phyloP scores from a whole-genome alignment of 2,329 filamentous ascomycete species.

The Curvularia sp. region DNA sequence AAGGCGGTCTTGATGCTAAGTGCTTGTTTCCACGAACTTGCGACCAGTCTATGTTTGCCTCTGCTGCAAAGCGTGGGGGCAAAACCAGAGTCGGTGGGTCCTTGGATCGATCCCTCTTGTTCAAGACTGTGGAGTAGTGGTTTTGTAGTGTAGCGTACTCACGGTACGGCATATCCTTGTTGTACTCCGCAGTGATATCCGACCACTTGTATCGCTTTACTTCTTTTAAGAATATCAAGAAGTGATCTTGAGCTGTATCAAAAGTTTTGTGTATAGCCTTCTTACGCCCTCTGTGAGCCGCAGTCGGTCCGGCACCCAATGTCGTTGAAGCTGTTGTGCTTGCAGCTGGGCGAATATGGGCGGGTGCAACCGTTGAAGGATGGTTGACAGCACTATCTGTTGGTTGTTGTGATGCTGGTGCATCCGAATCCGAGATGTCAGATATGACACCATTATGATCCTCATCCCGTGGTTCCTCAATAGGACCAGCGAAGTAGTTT shows the following conservation, averaged over 20 bases:
- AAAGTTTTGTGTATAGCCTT: slow-evolving; percentile 14
- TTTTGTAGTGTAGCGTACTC: slow-evolving; percentile 34
- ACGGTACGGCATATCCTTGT: slow-evolving; percentile 44
- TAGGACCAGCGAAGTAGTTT: slow-evolving; percentile 9
- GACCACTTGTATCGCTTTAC: slow-evolving; percentile 49
- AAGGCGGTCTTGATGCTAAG: neutral
- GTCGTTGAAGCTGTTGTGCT: neutral
- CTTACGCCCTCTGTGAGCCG: neutral
- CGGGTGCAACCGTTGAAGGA: neutral
- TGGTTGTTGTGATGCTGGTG: neutral
- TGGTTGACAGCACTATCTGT: neutral
- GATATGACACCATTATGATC: slow-evolving; percentile 20
- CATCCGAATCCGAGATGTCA: slow-evolving; percentile 2
- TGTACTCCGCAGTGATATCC: slow-evolving; percentile 41
- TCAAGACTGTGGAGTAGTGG: slow-evolving; percentile 37
- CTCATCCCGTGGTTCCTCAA: slow-evolving; percentile 2
- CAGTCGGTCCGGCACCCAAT: neutral
- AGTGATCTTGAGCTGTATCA: slow-evolving; percentile 35
- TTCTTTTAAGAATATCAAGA: slow-evolving; percentile 54
- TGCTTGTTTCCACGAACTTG: slow-evolving; percentile 21
- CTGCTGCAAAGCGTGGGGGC: slow-evolving; percentile 37
- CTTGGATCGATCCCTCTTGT: slow-evolving; percentile 36
- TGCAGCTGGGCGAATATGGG: neutral
- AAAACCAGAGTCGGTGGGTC: slow-evolving; percentile 34
- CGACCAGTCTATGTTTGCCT: slow-evolving; percentile 35